phyloP scores from a whole-genome alignment of 306 rosid species.

The Vicia sativa region DNA sequence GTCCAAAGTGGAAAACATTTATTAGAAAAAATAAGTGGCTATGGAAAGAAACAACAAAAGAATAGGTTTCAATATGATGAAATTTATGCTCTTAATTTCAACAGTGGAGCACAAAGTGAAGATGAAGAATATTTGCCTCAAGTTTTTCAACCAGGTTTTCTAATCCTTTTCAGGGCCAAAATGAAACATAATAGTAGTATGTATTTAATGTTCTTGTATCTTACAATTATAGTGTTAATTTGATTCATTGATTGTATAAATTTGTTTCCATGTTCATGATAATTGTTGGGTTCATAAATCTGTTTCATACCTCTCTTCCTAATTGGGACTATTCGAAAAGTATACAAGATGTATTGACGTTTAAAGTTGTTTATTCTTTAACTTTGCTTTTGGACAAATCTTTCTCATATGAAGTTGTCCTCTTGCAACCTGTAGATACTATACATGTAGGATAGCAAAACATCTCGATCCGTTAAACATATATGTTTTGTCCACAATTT shows the following conservation, averaged over 20 bases:
- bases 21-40: constrained; percentile 64
- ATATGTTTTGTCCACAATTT: too few relatives aligned
- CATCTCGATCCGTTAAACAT: too few relatives aligned
- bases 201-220: background rate
- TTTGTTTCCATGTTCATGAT: too few relatives aligned
- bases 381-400: constrained; percentile 33
- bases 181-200: constrained; percentile 20
- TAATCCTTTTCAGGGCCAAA: constrained; percentile 41
- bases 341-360: constrained; percentile 17
- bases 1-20: constrained; percentile 79
- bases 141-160: constrained; percentile 58
- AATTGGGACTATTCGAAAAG: too few relatives aligned
- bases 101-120: constrained; percentile 48
- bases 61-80: constrained; percentile 64
- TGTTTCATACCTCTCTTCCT: too few relatives aligned
- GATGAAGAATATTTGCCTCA: constrained; percentile 47
- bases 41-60: constrained; percentile 38
- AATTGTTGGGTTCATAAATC: too few relatives aligned
- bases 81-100: constrained; percentile 78
- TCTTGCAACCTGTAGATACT: constrained; percentile 9
- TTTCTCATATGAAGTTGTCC: constrained; percentile 16
- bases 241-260: constrained; percentile 6
- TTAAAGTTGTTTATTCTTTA: constrained; percentile 22
- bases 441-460: too few relatives aligned
- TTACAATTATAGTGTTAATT: background rate